Evolutionary conservation across 2,329 filamentous ascomycete species (phyloP), one percentile per base, ranked within the genome.

Genomic region (Talaromyces sp.): DNA sequence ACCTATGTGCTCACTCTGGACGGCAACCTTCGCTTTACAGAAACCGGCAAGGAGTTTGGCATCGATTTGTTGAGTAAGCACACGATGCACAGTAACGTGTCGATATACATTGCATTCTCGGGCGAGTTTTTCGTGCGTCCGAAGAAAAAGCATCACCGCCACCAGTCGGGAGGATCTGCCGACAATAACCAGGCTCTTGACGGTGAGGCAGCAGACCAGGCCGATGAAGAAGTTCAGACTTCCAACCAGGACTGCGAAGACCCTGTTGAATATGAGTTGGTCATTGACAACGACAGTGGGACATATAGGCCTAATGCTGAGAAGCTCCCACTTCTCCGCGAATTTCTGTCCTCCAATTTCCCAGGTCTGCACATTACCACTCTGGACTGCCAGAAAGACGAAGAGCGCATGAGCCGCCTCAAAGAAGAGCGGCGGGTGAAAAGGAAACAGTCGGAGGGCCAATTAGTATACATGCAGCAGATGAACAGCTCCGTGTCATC

Each of bases 71-170:
- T 98, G 69, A 92, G 88, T 74, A 98, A 98, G 74, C 93, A 98
- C 75, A 96, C 92, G 47, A 96, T 98, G 92, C 93, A 98, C 78
- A 93, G 91, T 66, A 88, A 97, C 73, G 93, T 96, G 1, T 90
- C 88, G 39, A 89, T 91, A 2, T 96, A 96, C 73, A 91, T 97
- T 65, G 93, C 93, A 25, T 97, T 88, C 72, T 92, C 90, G 0
- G 93, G 93, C 49, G 93, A 98, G 72, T 98, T 98, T 75, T 95
- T 97, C 73, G 84, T 98, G 64, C 85, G 92, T 15, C 84, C 89
- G 2, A 81, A 91, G 28, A 83, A 71, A 81, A 55, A 33, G 64
- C 81, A 85, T 67, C 75, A 74, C 5, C 71, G 68, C 7, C 70
- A 72, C 6, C 69, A 57, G 75, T 82, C 68, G 7, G 65, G 69